Evolutionary conservation across 1,284 basidiomycete genomes (phyloP), one percentile per base, ranked within the genome.

Genomic region (Anthracocystis panici-leucophaei): DNA sequence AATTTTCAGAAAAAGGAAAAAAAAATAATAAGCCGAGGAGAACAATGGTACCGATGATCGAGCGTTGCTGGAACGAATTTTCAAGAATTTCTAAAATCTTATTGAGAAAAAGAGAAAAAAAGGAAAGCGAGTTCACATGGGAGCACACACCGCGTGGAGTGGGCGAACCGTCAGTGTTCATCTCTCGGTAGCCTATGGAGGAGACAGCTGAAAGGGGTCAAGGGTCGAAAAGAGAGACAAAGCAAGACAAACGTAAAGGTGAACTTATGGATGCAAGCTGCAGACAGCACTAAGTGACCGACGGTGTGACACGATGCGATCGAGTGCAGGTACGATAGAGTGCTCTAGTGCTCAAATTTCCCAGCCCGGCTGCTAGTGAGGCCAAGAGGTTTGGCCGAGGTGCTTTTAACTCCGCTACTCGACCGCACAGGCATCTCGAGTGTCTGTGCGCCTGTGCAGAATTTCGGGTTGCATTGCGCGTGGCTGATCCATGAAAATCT

Each of bases 401-500:
- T 63, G 64, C 69, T 72, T 66, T 3, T 20, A 66, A 65, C 69
- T 72, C 69, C 69, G 69, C 35, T 38, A 5, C 1, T 38, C 4
- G 59, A 49, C 29, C 42, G 40, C 55, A 46, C 57, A 42, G 31
- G 35, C 45, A 18, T 25, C 21, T 14, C 16, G 25, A 21, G 16
- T 21, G 23, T 50, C 51, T 65, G 51, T 65, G 46, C 27, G 21
- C 42, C 25, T 45, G 42, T 44, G 42, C 50, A 52, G 23, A 45
- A 23, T 35, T 40, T 41, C 20, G n/a, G 52, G 33, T 14, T 18
- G 6, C 45, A 18, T 38, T 16, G 29, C 56, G 51, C 66, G 48
- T 60, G 60, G 66, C 56, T 18, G 48, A 60, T 59, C 56, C 61
- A 63, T 44, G 31, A 46, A n/a, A 41, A 38, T 59, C 50, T 42